Evolutionary conservation across 2,329 filamentous ascomycete genomes (phyloP).

Genomic region (Coleophoma cylindrospora): DNA sequence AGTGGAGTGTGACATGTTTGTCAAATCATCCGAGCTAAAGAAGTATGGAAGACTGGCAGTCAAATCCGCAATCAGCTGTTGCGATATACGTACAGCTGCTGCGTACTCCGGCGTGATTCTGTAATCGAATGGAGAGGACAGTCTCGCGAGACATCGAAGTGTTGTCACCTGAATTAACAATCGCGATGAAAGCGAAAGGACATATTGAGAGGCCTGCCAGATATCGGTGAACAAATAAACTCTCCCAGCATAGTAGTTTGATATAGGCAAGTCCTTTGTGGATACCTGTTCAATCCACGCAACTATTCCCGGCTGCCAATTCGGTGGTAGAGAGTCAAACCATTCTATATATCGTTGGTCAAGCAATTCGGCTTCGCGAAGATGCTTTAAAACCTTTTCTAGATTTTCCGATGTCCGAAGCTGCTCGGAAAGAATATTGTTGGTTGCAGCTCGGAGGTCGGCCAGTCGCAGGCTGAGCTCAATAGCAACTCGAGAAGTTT

Average conservation of each 20-base stretch:
- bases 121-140: conserved; percentile 53
- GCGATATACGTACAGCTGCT: conserved; percentile 43
- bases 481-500: conserved; percentile 37
- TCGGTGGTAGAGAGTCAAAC: conserved; percentile 42
- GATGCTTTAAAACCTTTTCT: conserved; percentile 43
- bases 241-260: conserved; percentile 52
- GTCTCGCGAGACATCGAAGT: conserved; percentile 55
- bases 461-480: conserved; percentile 46
- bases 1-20: too few relatives aligned
- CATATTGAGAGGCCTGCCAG: conserved; percentile 52
- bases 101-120: conserved; percentile 56
- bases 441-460: conserved; percentile 48
- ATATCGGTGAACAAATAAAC: conserved; percentile 55
- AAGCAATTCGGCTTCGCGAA: conserved; percentile 43
- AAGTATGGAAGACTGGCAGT: conserved; percentile 55
- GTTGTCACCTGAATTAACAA: conserved; percentile 49
- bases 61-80: conserved; percentile 50
- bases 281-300: conserved; percentile 47
- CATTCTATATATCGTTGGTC: conserved; percentile 47
- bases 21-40: conserved; percentile 28
- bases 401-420: conserved; percentile 41
- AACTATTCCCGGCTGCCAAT: conserved; percentile 44
- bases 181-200: conserved; percentile 47
- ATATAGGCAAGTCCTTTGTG: conserved; percentile 38
- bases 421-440: conserved; percentile 39